These are phyloP conservation scores for Rhizopogon vesiculosus DNA, from an alignment of 768 basidiomycete genomes.

Conservation along the genomic window DNA sequence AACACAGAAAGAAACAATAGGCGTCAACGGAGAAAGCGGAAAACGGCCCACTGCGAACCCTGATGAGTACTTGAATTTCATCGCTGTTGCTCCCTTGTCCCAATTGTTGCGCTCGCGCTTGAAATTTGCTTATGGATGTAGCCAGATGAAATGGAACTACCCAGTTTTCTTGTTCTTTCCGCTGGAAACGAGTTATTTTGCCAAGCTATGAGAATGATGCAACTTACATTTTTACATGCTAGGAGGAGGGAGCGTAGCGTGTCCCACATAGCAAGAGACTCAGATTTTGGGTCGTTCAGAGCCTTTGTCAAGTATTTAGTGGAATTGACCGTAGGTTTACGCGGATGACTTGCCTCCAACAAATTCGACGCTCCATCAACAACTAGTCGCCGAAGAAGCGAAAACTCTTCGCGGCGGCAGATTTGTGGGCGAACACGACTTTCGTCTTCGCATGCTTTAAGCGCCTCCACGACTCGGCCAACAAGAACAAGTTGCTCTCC, in stretches of 20 bases:
- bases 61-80: constrained; percentile 41
- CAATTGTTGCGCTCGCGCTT: constrained; percentile 19
- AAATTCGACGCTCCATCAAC: constrained; percentile 47
- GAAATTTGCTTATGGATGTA: constrained; percentile 28
- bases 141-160: constrained; percentile 35
- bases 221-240: constrained; percentile 21
- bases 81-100: constrained; percentile 16
- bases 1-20: constrained; percentile 37
- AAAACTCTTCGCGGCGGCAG: constrained; percentile 23
- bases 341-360: constrained; percentile 33
- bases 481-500: constrained; percentile 44
- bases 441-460: constrained; percentile 34
- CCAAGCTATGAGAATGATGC: constrained; percentile 2
- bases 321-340: background rate
- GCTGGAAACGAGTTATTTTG: constrained; percentile 32
- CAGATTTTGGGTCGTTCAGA: constrained; percentile 20
- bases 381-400: constrained; percentile 39
- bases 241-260: constrained; percentile 17
- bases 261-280: constrained; percentile 17
- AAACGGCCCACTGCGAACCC: constrained; percentile 52
- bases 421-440: constrained; percentile 19
- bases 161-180: constrained; percentile 39
- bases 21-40: constrained; percentile 29
- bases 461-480: constrained; percentile 38
- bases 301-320: constrained; percentile 7